Conservation (phyloP, 768 basidiomycete genomes). For the Hypsizygus marmoreus region DNA sequence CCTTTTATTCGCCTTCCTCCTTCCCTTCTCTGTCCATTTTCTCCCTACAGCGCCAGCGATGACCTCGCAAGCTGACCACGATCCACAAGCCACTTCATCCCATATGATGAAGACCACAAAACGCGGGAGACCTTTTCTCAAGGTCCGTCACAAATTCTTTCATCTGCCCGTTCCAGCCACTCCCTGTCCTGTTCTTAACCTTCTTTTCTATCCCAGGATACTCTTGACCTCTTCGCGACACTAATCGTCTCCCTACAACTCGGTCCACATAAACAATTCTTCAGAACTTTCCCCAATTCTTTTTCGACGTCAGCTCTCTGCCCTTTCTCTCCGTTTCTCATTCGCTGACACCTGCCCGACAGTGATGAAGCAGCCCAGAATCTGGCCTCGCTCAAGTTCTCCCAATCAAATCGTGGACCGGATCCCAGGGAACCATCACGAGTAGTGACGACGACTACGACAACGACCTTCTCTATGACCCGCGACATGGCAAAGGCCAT, state of each 20-base stretch:
- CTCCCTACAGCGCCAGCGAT: constrained; percentile 42
- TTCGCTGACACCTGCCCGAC: constrained; percentile 12
- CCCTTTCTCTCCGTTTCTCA: constrained; percentile 12
- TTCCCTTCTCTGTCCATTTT: constrained; percentile 43
- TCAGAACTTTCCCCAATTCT: constrained; percentile 90
- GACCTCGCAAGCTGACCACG: constrained; percentile 40
- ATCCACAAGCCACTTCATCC: constrained; percentile 65
- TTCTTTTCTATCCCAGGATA: constrained; percentile 63
- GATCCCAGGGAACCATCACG: constrained; percentile 98
- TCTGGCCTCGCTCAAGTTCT: constrained; percentile 94
- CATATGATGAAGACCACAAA: constrained; percentile 99
- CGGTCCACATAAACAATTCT: constrained; percentile 90
- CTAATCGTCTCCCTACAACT: constrained; percentile 92
- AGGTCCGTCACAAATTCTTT: constrained; percentile 60
- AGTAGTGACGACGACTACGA: constrained; percentile 98
- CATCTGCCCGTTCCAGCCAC: constrained; percentile 10
- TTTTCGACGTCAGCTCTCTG: constrained; percentile 83
- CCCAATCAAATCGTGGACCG: constrained; percentile 97
- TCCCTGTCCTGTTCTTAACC: constrained; percentile 1
- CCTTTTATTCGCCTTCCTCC: constrained; percentile 23
- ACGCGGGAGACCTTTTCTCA: constrained; percentile 91
- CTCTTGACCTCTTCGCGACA: constrained; percentile 96
- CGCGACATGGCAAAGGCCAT: constrained; percentile 99
- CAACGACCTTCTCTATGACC: constrained; percentile 99
- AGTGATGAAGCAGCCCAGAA: constrained; percentile 96